These are phyloP conservation scores for Peribolospora kevripleyi DNA, from an alignment of 768 basidiomycete species.

Conservation along the genomic window DNA sequence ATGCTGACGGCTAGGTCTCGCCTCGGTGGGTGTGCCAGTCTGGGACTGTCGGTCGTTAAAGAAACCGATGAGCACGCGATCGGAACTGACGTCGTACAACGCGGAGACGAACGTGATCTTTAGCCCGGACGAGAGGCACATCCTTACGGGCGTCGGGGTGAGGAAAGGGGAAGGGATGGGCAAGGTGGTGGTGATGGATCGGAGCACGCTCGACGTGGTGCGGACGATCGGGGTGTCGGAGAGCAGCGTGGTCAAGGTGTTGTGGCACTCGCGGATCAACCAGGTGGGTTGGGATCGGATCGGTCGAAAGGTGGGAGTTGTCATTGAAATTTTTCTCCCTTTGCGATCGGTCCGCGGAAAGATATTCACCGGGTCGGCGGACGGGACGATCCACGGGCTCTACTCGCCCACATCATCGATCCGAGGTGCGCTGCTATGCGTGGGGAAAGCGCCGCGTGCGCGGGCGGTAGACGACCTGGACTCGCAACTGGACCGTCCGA, in stretches of 20 bases:
- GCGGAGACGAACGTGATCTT: slow-evolving; percentile 82
- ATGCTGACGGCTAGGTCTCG: not conserved
- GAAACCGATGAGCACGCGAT: slow-evolving; percentile 50
- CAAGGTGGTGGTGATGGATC: slow-evolving; percentile 7
- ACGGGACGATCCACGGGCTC: slow-evolving; percentile 63
- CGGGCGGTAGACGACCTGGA: slow-evolving; percentile 49
- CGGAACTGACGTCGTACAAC: slow-evolving; percentile 49
- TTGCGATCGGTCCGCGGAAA: slow-evolving; percentile 17
- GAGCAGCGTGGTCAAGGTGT: slow-evolving; percentile 49
- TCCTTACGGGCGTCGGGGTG: slow-evolving; percentile 42
- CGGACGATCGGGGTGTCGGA: slow-evolving; percentile 14
- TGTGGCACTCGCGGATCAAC: slow-evolving; percentile 95
- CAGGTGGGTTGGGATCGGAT: slow-evolving; percentile 32
- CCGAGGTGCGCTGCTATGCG: slow-evolving; percentile 72
- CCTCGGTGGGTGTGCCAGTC: slow-evolving; percentile 28
- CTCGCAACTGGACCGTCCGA: slow-evolving; percentile 46
- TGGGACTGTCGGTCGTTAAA: slow-evolving; percentile 87
- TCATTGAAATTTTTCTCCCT: not conserved
- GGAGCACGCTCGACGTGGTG: slow-evolving; percentile 23
- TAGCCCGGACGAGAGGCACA: slow-evolving; percentile 74
- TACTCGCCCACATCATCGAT: slow-evolving; percentile 77
- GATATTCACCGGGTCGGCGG: slow-evolving; percentile 71
- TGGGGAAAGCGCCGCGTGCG: slow-evolving; percentile 64
- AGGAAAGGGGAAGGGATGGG: slow-evolving; percentile 9
- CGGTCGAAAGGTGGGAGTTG: slow-evolving; percentile 3